phyloP scores from a whole-genome alignment of 2,329 filamentous ascomycete genomes.

The Hirsutella thompsonii region DNA sequence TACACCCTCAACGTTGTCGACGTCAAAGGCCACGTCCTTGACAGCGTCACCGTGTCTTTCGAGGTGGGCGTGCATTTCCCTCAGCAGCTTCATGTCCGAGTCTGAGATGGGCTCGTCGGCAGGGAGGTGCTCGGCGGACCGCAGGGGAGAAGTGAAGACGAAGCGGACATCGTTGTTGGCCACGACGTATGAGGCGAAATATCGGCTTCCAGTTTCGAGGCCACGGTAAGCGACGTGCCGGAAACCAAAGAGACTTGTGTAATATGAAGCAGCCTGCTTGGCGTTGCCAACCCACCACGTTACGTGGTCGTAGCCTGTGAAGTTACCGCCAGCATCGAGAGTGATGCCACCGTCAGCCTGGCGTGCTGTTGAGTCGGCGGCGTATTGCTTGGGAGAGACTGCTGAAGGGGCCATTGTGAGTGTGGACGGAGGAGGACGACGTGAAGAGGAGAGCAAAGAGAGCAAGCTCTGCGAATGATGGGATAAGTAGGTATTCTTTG shows the following conservation, averaged over 20 bases:
- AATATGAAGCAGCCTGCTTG: conserved; percentile 86
- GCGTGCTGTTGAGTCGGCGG: conserved; percentile 24
- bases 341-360: conserved; percentile 38
- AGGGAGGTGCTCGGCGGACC: conserved; percentile 42
- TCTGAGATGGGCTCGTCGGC: conserved; percentile 46
- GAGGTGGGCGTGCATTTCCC: conserved; percentile 70
- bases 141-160: conserved; percentile 71
- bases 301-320: conserved; percentile 82
- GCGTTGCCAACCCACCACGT: conserved; percentile 97
- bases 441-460: not conserved
- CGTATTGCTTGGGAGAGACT: conserved; percentile 33
- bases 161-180: conserved; percentile 66
- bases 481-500: no score
- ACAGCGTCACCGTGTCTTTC: conserved; percentile 86
- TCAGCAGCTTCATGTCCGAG: conserved; percentile 52
- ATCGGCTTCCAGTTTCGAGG: conserved; percentile 75
- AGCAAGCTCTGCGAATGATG: not conserved
- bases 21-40: conserved; percentile 90
- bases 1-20: conserved; percentile 75
- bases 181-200: conserved; percentile 73
- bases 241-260: conserved; percentile 80
- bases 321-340: conserved; percentile 39
- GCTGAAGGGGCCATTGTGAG: conserved; percentile 31
- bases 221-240: conserved; percentile 70
- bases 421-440: not conserved